Percentiles rank a stretch among this genome's conserved stretches.
Evolutionary conservation across 2,329 filamentous ascomycete genomes (phyloP).

Genomic region (Dactylellina haptotyla): DNA sequence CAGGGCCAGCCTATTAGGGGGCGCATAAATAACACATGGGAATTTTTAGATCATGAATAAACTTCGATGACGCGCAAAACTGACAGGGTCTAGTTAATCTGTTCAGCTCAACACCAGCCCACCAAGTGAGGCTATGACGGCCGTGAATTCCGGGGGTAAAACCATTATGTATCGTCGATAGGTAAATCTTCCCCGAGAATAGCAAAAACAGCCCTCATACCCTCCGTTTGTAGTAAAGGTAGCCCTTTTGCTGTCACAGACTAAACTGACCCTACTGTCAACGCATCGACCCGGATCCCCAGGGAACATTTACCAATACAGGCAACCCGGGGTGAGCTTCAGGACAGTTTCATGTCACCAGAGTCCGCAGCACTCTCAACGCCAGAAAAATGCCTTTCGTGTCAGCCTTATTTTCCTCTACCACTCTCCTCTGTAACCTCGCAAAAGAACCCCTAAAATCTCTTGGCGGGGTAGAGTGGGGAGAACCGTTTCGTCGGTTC

Average conservation of each 20-base stretch:
- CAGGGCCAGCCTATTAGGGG: conserved; percentile 25
- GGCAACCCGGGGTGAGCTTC: conserved; percentile 43
- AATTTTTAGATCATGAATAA: conserved; percentile 32
- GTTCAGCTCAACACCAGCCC: conserved; percentile 10
- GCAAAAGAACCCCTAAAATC: not conserved
- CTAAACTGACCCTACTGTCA: not conserved
- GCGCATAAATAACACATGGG: conserved; percentile 24
- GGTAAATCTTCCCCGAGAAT: conserved; percentile 13
- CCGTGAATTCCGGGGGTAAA: not conserved
- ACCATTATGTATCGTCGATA: conserved; percentile 12
- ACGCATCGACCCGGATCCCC: not conserved
- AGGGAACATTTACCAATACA: conserved; percentile 30
- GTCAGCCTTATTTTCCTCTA: conserved; percentile 47
- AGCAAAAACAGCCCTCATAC: not conserved
- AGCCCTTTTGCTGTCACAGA: not conserved
- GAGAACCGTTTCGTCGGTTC: conserved; percentile 25
- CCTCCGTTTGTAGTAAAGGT: conserved; percentile 2
- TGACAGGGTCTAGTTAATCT: not conserved
- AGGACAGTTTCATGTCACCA: conserved; percentile 39
- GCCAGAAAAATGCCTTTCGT: conserved; percentile 43
- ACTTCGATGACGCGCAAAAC: conserved; percentile 38
- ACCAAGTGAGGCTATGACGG: conserved; percentile 19
- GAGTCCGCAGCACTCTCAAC: not conserved
- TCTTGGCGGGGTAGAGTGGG: conserved; percentile 26
- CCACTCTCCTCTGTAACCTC: conserved; percentile 46